phyloP scores from a whole-genome alignment of 108 stramenopile species.

The Fragilaria radians region DNA sequence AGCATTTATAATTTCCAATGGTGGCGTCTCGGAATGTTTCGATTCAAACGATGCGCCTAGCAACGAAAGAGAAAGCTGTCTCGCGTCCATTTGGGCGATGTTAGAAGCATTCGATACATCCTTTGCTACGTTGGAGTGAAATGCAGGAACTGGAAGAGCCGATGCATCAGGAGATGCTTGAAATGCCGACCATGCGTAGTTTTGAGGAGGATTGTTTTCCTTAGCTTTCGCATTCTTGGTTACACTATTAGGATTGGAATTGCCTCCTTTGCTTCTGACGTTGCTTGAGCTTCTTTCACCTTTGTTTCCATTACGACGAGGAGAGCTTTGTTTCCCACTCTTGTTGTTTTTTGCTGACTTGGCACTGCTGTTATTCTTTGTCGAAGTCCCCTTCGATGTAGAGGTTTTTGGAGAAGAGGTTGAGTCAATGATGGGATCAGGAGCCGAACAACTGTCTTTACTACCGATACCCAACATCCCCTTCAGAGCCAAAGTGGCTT shows the following conservation, averaged over 20 bases:
- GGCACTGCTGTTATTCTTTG: slow-evolving; percentile 5
- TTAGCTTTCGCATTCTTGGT: slow-evolving; percentile 13
- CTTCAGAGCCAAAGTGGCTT: slow-evolving; percentile 43
- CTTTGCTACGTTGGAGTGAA: too few species aligned
- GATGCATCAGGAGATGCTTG: slow-evolving; percentile 78
- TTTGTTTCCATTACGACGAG: slow-evolving; percentile 4
- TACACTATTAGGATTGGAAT: neutral
- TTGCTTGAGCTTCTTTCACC: neutral
- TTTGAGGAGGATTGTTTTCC: slow-evolving; percentile 14
- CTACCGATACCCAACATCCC: slow-evolving; percentile 46
- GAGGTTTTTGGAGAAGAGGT: neutral
- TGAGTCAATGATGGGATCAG: too few species aligned
- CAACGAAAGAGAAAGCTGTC: too few species aligned
- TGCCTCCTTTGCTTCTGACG: neutral
- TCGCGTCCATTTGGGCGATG: too few species aligned
- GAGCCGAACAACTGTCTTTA: neutral
- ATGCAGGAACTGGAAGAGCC: slow-evolving; percentile 55
- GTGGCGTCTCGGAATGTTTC: neutral
- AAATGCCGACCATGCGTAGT: slow-evolving; percentile 82
- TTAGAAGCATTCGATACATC: too few species aligned
- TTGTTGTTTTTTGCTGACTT: neutral
- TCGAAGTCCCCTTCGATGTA: neutral
- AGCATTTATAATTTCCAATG: neutral
- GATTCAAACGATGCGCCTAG: neutral
- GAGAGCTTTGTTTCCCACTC: slow-evolving; percentile 6